These are phyloP conservation scores for Tricholoma saponaceum DNA, from an alignment of 768 basidiomycete genomes.

Conservation along the genomic window DNA sequence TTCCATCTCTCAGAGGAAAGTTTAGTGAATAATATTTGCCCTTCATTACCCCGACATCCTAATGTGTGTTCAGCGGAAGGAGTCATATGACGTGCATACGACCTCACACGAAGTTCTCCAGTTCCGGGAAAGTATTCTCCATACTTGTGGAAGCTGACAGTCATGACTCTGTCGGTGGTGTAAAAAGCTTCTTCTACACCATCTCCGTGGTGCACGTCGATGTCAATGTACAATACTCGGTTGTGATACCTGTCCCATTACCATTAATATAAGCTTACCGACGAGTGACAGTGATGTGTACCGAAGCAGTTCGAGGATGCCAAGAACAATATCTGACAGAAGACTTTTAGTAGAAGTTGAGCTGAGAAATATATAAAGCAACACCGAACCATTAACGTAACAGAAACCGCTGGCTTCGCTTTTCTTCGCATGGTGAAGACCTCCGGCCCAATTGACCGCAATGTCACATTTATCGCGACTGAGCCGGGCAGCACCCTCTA, in stretches of 20 bases:
- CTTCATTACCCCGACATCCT: slow-evolving; percentile 93
- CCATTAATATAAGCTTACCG: neutral
- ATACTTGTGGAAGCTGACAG: slow-evolving; percentile 96
- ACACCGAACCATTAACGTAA: slow-evolving; percentile 83
- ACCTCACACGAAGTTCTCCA: slow-evolving; percentile 83
- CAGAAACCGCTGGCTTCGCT: slow-evolving; percentile 99
- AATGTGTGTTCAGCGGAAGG: slow-evolving; percentile 10
- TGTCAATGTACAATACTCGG: slow-evolving; percentile 95
- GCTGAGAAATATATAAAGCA: slow-evolving; percentile 11
- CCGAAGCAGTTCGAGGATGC: slow-evolving; percentile 91
- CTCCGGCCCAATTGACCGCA: slow-evolving; percentile 98
- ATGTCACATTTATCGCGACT: slow-evolving; percentile 98
- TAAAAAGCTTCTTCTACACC: slow-evolving; percentile 99
- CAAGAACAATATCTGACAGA: slow-evolving; percentile 88
- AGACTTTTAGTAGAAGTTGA: neutral
- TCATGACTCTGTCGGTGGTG: slow-evolving; percentile 98
- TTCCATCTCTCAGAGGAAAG: slow-evolving; percentile 92
- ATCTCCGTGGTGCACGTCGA: slow-evolving; percentile 98
- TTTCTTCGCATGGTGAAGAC: slow-evolving; percentile 98
- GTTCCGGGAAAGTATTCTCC: slow-evolving; percentile 99
- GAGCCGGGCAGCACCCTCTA: slow-evolving; percentile 95
- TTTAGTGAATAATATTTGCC: slow-evolving; percentile 94
- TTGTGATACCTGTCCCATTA: slow-evolving; percentile 71
- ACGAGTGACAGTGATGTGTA: slow-evolving; percentile 25
- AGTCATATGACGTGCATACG: neutral